These are phyloP conservation scores for Coleophoma cylindrospora DNA, from an alignment of 2,329 filamentous ascomycete species.

Conservation along the genomic window DNA sequence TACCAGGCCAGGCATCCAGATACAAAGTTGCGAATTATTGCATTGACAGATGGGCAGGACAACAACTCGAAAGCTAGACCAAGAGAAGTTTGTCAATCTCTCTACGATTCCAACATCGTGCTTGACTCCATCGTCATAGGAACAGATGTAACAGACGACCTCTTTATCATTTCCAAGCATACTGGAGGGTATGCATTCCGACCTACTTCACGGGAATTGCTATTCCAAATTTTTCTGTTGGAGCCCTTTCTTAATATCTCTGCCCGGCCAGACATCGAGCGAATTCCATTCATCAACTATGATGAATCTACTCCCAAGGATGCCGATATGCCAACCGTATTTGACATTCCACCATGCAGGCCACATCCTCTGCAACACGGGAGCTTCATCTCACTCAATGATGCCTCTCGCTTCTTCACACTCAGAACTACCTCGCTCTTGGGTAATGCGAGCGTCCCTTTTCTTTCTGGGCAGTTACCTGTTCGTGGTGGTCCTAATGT, in stretches of 20 bases:
- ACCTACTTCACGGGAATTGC: not conserved
- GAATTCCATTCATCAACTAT: not conserved
- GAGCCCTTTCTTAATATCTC: slow-evolving; percentile 4
- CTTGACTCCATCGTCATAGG: slow-evolving; percentile 4
- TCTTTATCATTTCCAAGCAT: slow-evolving; percentile 3
- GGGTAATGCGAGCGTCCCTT: not conserved
- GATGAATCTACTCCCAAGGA: not conserved
- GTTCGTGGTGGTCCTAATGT: not conserved
- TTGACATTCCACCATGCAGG: slow-evolving; percentile 1
- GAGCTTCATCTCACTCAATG: slow-evolving; percentile 2
- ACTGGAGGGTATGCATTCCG: slow-evolving; percentile 5
- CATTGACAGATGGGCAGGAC: slow-evolving; percentile 4
- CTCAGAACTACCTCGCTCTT: not conserved
- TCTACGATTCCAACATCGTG: slow-evolving; percentile 2
- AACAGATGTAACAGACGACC: not conserved
- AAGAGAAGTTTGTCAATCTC: not conserved
- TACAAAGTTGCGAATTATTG: slow-evolving; percentile 4
- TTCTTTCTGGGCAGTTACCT: not conserved
- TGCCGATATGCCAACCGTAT: slow-evolving; percentile 1
- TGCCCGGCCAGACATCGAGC: slow-evolving; percentile 2
- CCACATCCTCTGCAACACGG: slow-evolving; percentile 2
- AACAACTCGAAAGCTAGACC: not conserved
- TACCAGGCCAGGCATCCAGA: not conserved
- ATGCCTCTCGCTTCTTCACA: not conserved
- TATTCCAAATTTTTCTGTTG: slow-evolving; percentile 6